phyloP scores from a whole-genome alignment of 805 yeast genomes.

The Hanseniaspora jakobsenii region DNA sequence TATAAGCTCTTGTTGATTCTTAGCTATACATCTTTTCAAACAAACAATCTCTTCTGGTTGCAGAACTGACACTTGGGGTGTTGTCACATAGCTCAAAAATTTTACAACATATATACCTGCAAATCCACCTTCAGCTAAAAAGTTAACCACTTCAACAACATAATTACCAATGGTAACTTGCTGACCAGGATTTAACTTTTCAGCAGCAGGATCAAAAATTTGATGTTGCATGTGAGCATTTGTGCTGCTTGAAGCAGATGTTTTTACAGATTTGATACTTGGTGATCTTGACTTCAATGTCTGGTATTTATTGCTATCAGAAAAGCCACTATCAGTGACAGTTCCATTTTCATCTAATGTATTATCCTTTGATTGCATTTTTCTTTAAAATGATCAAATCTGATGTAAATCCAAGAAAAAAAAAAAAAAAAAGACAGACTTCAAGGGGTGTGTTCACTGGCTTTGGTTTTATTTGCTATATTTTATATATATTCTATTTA shows the following conservation, averaged over 20 bases:
- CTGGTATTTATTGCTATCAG: too few species aligned
- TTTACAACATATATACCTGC: conserved; percentile 65
- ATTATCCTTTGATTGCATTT: too few species aligned
- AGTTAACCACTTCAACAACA: conserved; percentile 39
- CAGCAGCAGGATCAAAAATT: conserved; percentile 8
- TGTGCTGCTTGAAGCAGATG: not conserved
- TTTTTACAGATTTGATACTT: conserved; percentile 4
- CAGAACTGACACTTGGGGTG: conserved; percentile 27
- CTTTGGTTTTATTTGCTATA: too few species aligned
- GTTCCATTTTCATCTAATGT: too few species aligned
- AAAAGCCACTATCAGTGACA: too few species aligned
- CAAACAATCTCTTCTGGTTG: conserved; percentile 44
- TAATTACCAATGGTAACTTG: conserved; percentile 52
- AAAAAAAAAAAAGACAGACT: too few species aligned
- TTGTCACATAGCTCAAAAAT: conserved; percentile 28
- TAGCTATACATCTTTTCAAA: conserved; percentile 61
- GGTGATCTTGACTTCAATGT: conserved; percentile 6
- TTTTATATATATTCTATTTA: too few species aligned
- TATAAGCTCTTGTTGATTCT: conserved; percentile 55
- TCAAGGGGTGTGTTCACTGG: too few species aligned
- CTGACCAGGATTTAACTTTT: conserved; percentile 36
- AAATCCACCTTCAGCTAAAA: conserved; percentile 65
- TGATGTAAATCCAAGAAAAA: too few species aligned
- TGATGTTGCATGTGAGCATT: conserved; percentile 8
- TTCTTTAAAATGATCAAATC: too few species aligned